phyloP scores from a whole-genome alignment of 345 rosid species.

The Sonneratia caseolaris region DNA sequence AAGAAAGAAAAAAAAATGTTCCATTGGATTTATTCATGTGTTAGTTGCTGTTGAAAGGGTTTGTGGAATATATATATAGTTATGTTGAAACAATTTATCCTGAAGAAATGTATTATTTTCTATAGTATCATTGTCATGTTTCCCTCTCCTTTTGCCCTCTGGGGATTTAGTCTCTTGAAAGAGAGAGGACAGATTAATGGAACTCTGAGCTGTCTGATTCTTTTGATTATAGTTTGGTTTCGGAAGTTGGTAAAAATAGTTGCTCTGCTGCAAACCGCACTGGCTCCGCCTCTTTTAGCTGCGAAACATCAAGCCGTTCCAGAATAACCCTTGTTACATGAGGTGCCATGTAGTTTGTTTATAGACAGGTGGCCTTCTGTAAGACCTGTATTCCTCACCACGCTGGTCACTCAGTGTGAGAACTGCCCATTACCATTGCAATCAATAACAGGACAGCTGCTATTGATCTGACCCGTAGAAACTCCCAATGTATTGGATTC shows the following conservation, averaged over 20 bases:
- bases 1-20: conserved; percentile 1
- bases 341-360: too few relatives aligned
- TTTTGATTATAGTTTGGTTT: neutral
- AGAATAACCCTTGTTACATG: too few relatives aligned
- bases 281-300: neutral
- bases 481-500: too few relatives aligned
- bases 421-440: too few relatives aligned
- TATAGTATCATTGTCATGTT: neutral
- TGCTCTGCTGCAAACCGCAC: neutral
- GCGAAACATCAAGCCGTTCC: too few relatives aligned
- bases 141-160: neutral
- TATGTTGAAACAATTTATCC: conserved; percentile 2
- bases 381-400: too few relatives aligned
- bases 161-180: too few relatives aligned
- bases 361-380: too few relatives aligned
- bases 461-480: neutral
- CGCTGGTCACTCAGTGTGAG: too few relatives aligned
- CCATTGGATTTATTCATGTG: conserved; percentile 65
- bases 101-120: conserved; percentile 1
- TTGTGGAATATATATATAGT: neutral
- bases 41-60: conserved; percentile 7
- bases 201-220: neutral
- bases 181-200: neutral
- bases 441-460: neutral
- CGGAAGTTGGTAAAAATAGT: neutral